Evolutionary conservation across 176 grass and related monocot genomes (phyloP).

Genomic region (Zoysia japonica): DNA sequence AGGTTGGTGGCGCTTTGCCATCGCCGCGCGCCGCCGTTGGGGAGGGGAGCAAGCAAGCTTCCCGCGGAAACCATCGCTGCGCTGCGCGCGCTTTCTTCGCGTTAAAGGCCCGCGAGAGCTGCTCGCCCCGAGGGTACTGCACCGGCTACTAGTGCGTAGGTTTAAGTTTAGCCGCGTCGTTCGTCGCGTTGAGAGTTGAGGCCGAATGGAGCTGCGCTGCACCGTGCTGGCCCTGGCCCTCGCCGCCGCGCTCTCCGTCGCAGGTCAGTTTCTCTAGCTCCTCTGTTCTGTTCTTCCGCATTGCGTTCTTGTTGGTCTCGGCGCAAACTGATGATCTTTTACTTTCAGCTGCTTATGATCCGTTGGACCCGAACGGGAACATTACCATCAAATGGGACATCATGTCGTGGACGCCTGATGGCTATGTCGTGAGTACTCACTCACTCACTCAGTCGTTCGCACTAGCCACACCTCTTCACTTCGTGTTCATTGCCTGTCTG

Average conservation of each 20-base stretch:
- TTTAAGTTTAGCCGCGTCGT: background rate
- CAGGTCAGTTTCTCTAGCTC: slow-evolving; percentile 36
- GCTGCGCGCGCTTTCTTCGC: background rate
- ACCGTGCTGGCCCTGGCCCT: slow-evolving; percentile 39
- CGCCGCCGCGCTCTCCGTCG: slow-evolving; percentile 50
- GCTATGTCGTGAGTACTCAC: slow-evolving; percentile 73
- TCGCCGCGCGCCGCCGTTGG: slow-evolving; percentile 42
- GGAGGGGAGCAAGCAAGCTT: slow-evolving; percentile 9
- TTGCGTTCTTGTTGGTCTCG: background rate
- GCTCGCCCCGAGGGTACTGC: background rate
- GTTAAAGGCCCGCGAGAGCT: slow-evolving; percentile 26
- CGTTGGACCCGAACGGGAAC: slow-evolving; percentile 89
- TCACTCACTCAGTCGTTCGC: too few relatives aligned
- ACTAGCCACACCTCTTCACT: too few relatives aligned
- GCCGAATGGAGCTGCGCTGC: slow-evolving; percentile 32
- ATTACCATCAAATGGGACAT: slow-evolving; percentile 99
- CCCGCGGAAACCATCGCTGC: background rate
- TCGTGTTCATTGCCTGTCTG: too few relatives aligned
- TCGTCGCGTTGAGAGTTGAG: background rate
- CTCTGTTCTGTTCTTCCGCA: background rate
- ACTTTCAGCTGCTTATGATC: slow-evolving; percentile 73
- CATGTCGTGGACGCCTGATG: slow-evolving; percentile 88
- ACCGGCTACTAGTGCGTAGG: background rate
- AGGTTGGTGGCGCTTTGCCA: slow-evolving; percentile 49
- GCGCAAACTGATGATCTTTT: background rate